Evolutionary conservation across 352 stramenopile genomes (phyloP), one percentile per base, ranked within the genome.

Genomic region (Salisapilia sapeloensis): DNA sequence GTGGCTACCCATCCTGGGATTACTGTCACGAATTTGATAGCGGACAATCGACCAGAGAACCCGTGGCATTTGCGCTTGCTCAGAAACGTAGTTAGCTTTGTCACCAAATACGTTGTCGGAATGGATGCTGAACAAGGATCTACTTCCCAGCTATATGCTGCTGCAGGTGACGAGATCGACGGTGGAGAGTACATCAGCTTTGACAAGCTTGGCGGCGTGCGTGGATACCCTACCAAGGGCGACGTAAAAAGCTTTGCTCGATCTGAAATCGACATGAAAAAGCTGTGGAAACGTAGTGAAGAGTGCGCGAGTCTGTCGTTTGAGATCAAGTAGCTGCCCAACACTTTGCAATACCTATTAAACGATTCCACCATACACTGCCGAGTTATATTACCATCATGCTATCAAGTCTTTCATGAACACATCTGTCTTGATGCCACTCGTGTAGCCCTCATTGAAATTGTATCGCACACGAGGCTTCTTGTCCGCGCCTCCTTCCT

Each of bases 371-470:
- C 29, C 21, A 35, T 35, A 4, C 30, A 40, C 6, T 22, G 4
- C 29, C 2, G 7, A 15, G 32, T 18, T 32, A 40, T n/a, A n/a
- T n/a, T n/a, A n/a, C n/a, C n/a, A n/a, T n/a, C n/a, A n/a, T n/a
- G n/a, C n/a, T 53, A 93, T 49, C 35, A 93, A 75, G 48, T 93
- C 81, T 33, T 66, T 58, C 45, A 94, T 63, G 48, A 71, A 77
- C 35, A 94, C 81, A 14, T 62, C 48, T 40, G 77, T 84, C 50
- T 87, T 87, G 38, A 94, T 91, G 44, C 78, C 79, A 46, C 76
- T 80, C 17, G 74, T 92, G 53, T 86, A 91, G 24, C 81, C 81
- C 57, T 93, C 75, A 33, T 94, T 89, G 38, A 84, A 93, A 44
- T 87, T 84, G 54, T 82, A 94, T 18, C 63, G 66, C 36, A 94